Conservation (phyloP, 2,329 filamentous ascomycete species). For the Talaromyces rugulosus region DNA sequence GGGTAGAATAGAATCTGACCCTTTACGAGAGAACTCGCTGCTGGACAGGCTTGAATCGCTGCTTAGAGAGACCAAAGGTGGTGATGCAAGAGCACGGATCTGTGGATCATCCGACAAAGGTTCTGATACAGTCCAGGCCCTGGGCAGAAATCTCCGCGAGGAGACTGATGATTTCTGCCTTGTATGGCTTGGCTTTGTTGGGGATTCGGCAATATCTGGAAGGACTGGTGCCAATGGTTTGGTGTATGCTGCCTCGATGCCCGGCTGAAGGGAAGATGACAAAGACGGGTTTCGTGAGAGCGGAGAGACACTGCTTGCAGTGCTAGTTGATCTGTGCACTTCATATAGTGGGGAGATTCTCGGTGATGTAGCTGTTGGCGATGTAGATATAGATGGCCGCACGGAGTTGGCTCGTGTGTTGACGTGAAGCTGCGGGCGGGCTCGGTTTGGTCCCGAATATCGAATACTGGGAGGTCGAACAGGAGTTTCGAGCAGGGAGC, state of each 20-base stretch:
- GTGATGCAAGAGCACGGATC: constrained; percentile 28
- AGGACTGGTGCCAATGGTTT: constrained; percentile 15
- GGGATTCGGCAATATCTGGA: constrained; percentile 19
- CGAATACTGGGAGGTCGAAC: constrained; percentile 27
- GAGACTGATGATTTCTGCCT: constrained; percentile 32
- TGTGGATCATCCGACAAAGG: constrained; percentile 34
- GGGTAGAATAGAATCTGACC: background rate
- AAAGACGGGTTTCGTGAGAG: constrained; percentile 28
- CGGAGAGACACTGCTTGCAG: constrained; percentile 19
- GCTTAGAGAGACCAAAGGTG: constrained; percentile 2
- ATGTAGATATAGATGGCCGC: constrained; percentile 25
- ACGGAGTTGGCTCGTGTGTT: constrained; percentile 25
- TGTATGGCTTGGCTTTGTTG: constrained; percentile 20
- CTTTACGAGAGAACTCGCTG: background rate
- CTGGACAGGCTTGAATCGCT: background rate
- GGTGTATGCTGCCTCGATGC: constrained; percentile 7
- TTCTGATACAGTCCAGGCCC: constrained; percentile 22
- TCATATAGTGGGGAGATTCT: constrained; percentile 9
- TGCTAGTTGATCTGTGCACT: constrained; percentile 10
- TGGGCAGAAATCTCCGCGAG: constrained; percentile 30
- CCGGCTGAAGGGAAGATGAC: constrained; percentile 20
- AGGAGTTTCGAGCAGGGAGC: constrained; percentile 22
- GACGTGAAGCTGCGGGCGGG: constrained; percentile 27
- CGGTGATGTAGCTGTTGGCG: constrained; percentile 2
- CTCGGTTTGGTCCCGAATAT: constrained; percentile 26